Conservation (phyloP, 2,329 filamentous ascomycete genomes). For the Moelleriella libera region DNA sequence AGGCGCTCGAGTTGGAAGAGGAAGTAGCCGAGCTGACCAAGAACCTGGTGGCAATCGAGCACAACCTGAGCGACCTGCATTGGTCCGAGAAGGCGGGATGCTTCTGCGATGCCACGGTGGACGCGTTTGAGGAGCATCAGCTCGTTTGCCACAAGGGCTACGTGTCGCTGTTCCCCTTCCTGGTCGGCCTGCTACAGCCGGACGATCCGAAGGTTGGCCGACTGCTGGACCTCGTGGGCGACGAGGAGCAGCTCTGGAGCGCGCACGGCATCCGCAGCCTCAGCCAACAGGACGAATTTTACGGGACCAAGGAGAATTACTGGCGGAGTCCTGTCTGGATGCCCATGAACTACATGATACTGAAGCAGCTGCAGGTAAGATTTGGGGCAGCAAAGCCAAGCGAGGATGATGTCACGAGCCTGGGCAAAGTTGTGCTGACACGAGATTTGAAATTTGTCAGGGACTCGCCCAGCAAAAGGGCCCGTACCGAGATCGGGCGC, state of each 20-base stretch:
- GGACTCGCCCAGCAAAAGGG: constrained; percentile 51
- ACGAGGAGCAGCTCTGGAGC: constrained; percentile 83
- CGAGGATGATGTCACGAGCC: background rate
- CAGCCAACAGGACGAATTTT: constrained; percentile 69
- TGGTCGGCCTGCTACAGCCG: constrained; percentile 64
- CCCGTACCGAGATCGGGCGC: constrained; percentile 54
- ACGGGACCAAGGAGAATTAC: constrained; percentile 90
- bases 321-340: constrained; percentile 94
- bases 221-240: constrained; percentile 62
- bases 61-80: constrained; percentile 85
- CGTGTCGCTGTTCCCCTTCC: constrained; percentile 82
- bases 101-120: constrained; percentile 91
- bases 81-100: constrained; percentile 71
- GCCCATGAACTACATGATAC: constrained; percentile 83
- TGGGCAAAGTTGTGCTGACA: too few species aligned
- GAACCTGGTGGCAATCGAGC: constrained; percentile 62
- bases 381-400: too few species aligned
- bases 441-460: constrained; percentile 14
- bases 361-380: constrained; percentile 65
- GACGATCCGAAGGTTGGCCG: constrained; percentile 62
- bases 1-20: constrained; percentile 59
- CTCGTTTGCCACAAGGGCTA: constrained; percentile 97
- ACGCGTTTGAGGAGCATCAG: constrained; percentile 81
- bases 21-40: constrained; percentile 60
- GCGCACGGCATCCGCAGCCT: constrained; percentile 78